Conservation (phyloP, 768 basidiomycete genomes). For the Mycena crocata region DNA sequence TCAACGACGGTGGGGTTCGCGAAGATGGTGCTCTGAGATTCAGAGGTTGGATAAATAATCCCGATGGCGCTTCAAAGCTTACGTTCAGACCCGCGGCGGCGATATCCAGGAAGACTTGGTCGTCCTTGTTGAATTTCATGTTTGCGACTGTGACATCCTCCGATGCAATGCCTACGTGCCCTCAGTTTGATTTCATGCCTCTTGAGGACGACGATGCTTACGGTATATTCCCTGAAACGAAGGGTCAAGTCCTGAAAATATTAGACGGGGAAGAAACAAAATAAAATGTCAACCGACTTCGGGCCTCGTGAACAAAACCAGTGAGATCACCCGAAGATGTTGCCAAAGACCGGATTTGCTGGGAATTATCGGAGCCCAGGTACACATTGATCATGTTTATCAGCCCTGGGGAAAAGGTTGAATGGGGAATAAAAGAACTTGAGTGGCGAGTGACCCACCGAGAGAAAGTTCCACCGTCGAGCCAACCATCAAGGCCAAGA, state of each 20-base stretch:
- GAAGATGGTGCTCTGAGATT: constrained; percentile 67
- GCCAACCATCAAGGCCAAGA: constrained; percentile 78
- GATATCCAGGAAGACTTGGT: constrained; percentile 73
- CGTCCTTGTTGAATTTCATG: constrained; percentile 56
- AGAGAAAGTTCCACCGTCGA: constrained; percentile 77
- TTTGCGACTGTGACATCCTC: constrained; percentile 58
- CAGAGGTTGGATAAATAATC: too few species aligned
- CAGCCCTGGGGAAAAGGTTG: constrained; percentile 57
- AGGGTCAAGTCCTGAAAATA: constrained; percentile 71
- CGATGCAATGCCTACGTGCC: constrained; percentile 55
- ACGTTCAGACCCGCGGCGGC: constrained; percentile 69
- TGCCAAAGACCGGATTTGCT: constrained; percentile 50
- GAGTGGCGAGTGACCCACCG: constrained; percentile 53
- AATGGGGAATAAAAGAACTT: not conserved
- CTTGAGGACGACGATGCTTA: constrained; percentile 44
- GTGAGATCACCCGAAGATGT: constrained; percentile 55
- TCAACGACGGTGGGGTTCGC: constrained; percentile 58
- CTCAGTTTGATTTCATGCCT: not conserved
- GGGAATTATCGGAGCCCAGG: constrained; percentile 61
- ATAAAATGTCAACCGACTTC: constrained; percentile 49
- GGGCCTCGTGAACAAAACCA: constrained; percentile 75
- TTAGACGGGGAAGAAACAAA: not conserved
- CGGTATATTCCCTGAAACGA: constrained; percentile 78
- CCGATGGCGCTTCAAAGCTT: too few species aligned
- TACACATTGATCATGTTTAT: constrained; percentile 76